Base-by-base conservation (phyloP, 2,329 filamentous ascomycete genomes). In the Escovopsis sp. region DNA sequence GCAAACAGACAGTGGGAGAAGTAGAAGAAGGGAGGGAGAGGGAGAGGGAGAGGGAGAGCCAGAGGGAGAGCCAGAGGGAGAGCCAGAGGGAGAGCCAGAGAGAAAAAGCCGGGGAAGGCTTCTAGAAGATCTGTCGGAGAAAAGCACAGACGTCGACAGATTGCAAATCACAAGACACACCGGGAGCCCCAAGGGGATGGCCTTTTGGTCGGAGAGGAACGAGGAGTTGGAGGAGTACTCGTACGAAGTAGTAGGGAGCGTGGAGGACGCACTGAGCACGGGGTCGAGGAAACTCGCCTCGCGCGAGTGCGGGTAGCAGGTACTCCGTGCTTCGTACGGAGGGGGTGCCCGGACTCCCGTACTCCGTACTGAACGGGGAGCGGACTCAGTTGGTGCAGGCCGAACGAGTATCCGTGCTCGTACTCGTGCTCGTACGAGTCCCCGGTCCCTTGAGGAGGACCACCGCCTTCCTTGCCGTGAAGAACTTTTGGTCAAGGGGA, bases 211-310 rank as follows among this genome's bases (percentile, higher is more conserved):
- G 19, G 19, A 21, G 19, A 21, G 19, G 19, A 21, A 21, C 9
- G 39, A 56, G 55, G 56, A 49, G 30, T 16, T 21, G 13, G 19
- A 21, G 5, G 19, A 21, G 9, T 21, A 21, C 19, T 21, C 19
- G 19, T 21, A 21, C 19, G 19, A 9, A 21, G 13, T 12, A n/a
- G 13, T n/a, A 16, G 5, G 27, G 19, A 21, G 19, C 19, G 9
- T 21, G 19, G 19, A 21, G 9, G 19, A 21, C 19, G 19, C 19
- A 21, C 19, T 9, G 19, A 21, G 19, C n/a, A n/a, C n/a, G n/a
- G n/a, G n/a, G n/a, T n/a, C n/a, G n/a, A n/a, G n/a, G n/a, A n/a
- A n/a, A n/a, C n/a, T n/a, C n/a, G n/a, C n/a, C n/a, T n/a, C n/a
- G n/a, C n/a, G n/a, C n/a, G n/a, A n/a, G n/a, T n/a, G n/a, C n/a